Conservation (phyloP, 1,284 basidiomycete genomes). For the Ustilago trichophora region DNA sequence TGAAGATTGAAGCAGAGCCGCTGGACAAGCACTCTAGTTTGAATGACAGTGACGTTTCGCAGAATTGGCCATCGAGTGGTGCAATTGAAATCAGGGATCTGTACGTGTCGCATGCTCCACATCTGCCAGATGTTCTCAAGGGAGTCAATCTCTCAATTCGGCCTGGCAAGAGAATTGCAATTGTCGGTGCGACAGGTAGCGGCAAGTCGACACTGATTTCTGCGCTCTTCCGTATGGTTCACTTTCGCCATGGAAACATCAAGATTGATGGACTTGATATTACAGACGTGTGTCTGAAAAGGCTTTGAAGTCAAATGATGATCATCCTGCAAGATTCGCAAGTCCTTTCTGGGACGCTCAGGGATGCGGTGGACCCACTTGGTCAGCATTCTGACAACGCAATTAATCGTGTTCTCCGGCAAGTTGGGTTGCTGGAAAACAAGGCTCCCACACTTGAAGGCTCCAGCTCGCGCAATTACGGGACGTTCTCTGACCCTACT, state of each 20-base stretch:
- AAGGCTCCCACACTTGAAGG: not conserved
- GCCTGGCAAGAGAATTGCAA: conserved; percentile 70
- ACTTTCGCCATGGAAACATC: conserved; percentile 74
- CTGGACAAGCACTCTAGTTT: conserved; percentile 39
- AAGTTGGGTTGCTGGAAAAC: conserved; percentile 59
- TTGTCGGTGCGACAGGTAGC: conserved; percentile 69
- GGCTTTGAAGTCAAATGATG: conserved; percentile 59
- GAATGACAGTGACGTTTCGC: conserved; percentile 32
- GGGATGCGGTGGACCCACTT: conserved; percentile 66
- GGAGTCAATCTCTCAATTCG: conserved; percentile 67
- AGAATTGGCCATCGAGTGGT: conserved; percentile 61
- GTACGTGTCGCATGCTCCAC: conserved; percentile 69
- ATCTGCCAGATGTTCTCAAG: conserved; percentile 69
- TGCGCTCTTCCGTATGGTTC: conserved; percentile 78
- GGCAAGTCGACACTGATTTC: conserved; percentile 81
- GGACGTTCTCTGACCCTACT: not conserved
- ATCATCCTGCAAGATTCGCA: conserved; percentile 65
- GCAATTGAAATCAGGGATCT: conserved; percentile 59
- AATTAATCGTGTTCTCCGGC: conserved; percentile 61
- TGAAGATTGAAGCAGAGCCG: conserved; percentile 46
- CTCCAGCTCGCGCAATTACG: conserved; percentile 20
- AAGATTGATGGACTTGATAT: conserved; percentile 76
- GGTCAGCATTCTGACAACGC: conserved; percentile 59
- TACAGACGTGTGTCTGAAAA: conserved; percentile 68
- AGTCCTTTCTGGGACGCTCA: conserved; percentile 66